These are phyloP conservation scores for Retiboletus flavoniger DNA, from an alignment of 1,284 basidiomycete species.

Conservation along the genomic window DNA sequence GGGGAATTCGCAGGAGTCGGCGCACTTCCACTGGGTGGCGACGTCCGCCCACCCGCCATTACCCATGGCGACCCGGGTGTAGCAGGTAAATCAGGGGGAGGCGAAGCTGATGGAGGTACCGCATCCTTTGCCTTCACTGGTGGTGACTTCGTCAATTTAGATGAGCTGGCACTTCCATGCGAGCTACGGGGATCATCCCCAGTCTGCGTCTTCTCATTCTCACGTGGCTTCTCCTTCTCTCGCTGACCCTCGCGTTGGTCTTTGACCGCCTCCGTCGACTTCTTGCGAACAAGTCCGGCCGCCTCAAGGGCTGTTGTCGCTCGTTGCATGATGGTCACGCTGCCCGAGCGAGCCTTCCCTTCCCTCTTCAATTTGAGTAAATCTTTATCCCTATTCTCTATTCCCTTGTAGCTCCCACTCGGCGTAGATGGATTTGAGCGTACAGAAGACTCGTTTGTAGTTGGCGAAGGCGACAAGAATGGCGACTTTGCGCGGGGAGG, in stretches of 20 bases:
- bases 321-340: slow-evolving; percentile 91
- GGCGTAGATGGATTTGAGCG: slow-evolving; percentile 68
- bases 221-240: slow-evolving; percentile 41
- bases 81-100: slow-evolving; percentile 50
- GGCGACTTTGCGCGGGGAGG: slow-evolving; percentile 56
- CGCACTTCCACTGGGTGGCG: slow-evolving; percentile 35
- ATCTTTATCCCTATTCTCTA: slow-evolving; percentile 46
- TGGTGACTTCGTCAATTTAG: slow-evolving; percentile 67
- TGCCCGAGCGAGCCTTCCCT: slow-evolving; percentile 71
- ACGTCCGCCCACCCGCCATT: slow-evolving; percentile 48
- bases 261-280: slow-evolving; percentile 67
- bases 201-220: slow-evolving; percentile 43
- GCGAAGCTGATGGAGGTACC: slow-evolving; percentile 32
- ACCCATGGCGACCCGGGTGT: slow-evolving; percentile 69
- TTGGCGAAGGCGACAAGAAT: slow-evolving; percentile 61
- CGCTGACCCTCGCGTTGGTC: slow-evolving; percentile 53
- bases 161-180: slow-evolving; percentile 54
- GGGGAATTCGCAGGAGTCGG: slow-evolving; percentile 56
- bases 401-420: slow-evolving; percentile 46
- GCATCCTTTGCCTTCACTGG: slow-evolving; percentile 57
- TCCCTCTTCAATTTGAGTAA: slow-evolving; percentile 46
- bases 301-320: slow-evolving; percentile 86
- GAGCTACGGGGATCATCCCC: slow-evolving; percentile 62
- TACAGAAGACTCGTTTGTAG: slow-evolving; percentile 47
- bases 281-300: slow-evolving; percentile 77